These are phyloP conservation scores for Petunia secreta DNA, from an alignment of 257 asterid species.

Conservation along the genomic window DNA sequence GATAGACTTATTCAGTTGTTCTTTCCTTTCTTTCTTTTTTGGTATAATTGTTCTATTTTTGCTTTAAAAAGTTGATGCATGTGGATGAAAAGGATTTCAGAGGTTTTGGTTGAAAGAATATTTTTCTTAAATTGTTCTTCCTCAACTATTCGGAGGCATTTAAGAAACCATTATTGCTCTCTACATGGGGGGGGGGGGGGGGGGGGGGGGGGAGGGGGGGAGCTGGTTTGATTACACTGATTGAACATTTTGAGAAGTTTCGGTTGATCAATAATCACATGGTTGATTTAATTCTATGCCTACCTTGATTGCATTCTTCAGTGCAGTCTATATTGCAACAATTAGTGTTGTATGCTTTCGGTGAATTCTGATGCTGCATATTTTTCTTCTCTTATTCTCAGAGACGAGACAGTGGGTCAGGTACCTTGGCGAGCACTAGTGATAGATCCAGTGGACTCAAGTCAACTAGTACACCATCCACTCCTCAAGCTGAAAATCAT, in stretches of 20 bases:
- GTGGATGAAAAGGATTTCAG: neutral
- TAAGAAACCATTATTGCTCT: neutral
- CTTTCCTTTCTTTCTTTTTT: neutral
- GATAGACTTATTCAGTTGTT: conserved; percentile 6
- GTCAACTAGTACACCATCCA: conserved; percentile 81
- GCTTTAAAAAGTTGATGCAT: neutral
- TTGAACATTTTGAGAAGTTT: conserved; percentile 6
- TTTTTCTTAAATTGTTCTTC: neutral
- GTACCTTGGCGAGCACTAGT: conserved; percentile 82
- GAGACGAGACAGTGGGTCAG: conserved; percentile 85
- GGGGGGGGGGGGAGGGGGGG: neutral
- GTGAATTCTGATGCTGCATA: conserved; percentile 32
- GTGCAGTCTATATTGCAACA: neutral
- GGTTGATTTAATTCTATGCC: neutral
- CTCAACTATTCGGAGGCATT: neutral
- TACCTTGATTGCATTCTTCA: neutral
- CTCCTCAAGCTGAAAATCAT: conserved; percentile 84
- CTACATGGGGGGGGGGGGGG: neutral
- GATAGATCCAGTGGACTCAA: conserved; percentile 94
- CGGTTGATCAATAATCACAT: neutral
- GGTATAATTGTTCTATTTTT: neutral
- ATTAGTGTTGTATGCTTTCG: conserved; percentile 26
- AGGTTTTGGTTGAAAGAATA: conserved; percentile 8
- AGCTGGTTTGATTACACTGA: neutral
- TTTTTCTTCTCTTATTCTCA: conserved; percentile 31